A percentile compares a stretch with the other conserved stretches of the same genome.
Evolutionary conservation across 371 early-diverging fungal species (phyloP).

Genomic region (Aphelidium insulamus): DNA sequence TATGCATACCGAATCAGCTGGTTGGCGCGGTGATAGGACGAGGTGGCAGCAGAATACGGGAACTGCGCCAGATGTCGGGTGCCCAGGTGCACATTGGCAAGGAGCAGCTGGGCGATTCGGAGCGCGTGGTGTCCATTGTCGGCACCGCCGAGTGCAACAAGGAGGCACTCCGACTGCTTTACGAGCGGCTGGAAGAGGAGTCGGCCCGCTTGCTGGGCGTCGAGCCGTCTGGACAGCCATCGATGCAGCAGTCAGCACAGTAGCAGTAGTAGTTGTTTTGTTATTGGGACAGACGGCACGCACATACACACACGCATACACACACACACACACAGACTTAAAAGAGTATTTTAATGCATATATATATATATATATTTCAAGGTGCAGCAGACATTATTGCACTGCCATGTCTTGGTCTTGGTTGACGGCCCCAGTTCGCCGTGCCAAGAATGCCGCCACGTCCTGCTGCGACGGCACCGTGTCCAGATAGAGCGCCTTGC

Average conservation of each 20-base stretch:
- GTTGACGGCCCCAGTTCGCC: no score
- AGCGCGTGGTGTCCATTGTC: conserved; percentile 71
- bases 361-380: no score
- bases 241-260: neutral
- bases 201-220: neutral
- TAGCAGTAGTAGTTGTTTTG: no score
- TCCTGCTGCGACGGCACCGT: no score
- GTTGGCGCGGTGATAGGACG: conserved; percentile 78
- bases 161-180: conserved; percentile 65
- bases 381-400: no score
- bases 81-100: conserved; percentile 65
- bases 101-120: conserved; percentile 38
- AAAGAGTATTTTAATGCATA: no score
- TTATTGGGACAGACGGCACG: no score
- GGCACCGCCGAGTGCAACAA: conserved; percentile 66
- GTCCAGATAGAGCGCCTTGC: no score
- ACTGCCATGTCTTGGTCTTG: no score
- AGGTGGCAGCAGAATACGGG: conserved; percentile 67
- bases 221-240: neutral
- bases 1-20: conserved; percentile 62
- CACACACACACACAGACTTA: no score
- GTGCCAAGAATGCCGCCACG: no score
- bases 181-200: conserved; percentile 67
- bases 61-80: conserved; percentile 63
- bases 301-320: no score